phyloP scores from a whole-genome alignment of 345 rosid species.

The Eucalyptus polybractea region DNA sequence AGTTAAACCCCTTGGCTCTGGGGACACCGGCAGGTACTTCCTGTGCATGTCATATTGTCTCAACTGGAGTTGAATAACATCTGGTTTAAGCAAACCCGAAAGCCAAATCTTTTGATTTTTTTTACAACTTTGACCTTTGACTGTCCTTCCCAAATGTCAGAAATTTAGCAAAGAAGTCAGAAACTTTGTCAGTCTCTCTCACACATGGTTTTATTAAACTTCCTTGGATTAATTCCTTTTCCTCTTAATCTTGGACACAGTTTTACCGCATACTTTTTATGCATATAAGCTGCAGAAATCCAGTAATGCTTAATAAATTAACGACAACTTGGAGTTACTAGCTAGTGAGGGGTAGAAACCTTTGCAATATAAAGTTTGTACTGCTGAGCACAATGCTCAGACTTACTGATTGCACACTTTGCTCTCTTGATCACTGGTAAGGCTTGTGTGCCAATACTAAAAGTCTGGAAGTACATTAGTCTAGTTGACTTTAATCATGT shows the following conservation, averaged over 20 bases:
- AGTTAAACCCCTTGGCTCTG: constrained; percentile 83
- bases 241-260: background rate
- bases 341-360: background rate
- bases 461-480: background rate
- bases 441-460: background rate
- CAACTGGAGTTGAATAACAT: background rate
- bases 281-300: background rate
- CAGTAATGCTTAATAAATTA: background rate
- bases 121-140: background rate
- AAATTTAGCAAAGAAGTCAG: background rate
- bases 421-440: background rate
- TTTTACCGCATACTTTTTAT: background rate
- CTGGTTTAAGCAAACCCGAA: background rate
- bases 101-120: background rate
- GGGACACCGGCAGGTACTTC: constrained; percentile 92
- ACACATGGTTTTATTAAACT: background rate
- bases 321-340: background rate
- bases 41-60: background rate
- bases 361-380: background rate
- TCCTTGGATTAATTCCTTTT: background rate
- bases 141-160: background rate
- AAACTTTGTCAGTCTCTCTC: background rate
- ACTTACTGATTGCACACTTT: background rate
- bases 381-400: background rate
- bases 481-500: background rate